A percentile compares a stretch with the other conserved stretches of the same genome.
Conservation (phyloP, 192 early-diverging fungal genomes). For the Oehlia diaphana region DNA sequence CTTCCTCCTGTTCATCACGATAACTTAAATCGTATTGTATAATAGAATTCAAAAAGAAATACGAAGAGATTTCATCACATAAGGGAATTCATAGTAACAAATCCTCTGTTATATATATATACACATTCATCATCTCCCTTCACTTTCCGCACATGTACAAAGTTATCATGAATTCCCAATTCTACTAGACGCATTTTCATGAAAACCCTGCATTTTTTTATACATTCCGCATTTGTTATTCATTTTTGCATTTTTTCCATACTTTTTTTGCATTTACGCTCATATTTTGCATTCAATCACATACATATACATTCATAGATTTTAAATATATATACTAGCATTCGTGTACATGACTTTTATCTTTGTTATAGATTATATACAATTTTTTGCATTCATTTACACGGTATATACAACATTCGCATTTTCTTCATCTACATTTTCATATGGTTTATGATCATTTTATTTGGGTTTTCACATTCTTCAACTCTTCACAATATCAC, state of each 20-base stretch:
- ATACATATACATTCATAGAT: background rate
- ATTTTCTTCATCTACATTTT: background rate
- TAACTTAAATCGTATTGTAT: constrained; percentile 4
- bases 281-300: background rate
- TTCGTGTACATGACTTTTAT: background rate
- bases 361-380: background rate
- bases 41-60: background rate
- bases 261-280: background rate
- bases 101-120: background rate
- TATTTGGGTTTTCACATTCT: too few relatives aligned
- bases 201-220: background rate
- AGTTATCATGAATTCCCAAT: background rate
- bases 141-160: background rate
- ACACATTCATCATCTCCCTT: background rate
- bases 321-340: background rate
- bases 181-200: background rate
- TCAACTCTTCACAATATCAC: too few relatives aligned
- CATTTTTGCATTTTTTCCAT: background rate
- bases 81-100: background rate
- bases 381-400: background rate
- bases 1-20: constrained; percentile 7
- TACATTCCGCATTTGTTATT: background rate
- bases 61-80: background rate
- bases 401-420: background rate
- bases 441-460: too few relatives aligned